Evolutionary conservation across 78 protist genomes (phyloP), one percentile per base, ranked within the genome.

Genomic region (Anaeramoeba ignava): DNA sequence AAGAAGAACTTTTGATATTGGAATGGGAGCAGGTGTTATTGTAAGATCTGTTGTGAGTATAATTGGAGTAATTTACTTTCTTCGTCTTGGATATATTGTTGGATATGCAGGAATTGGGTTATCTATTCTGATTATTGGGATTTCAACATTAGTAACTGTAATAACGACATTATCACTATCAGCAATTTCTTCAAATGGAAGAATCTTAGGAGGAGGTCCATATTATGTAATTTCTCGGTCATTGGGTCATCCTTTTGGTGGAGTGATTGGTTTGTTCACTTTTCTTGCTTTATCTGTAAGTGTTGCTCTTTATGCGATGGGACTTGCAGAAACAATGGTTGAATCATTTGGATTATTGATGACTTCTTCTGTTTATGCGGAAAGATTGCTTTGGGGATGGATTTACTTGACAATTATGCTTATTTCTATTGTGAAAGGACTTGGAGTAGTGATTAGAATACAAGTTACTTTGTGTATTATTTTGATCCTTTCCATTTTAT

Each of bases 161-260:
- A 67, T 91, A 17, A 92, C 97, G 41, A 87, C 90, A 3, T 0
- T 91, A 34, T 90, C 94, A 3, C 78, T 92, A 81, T 81, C 91
- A 0, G 97, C 97, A 3, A 85, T 94, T n/a, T 40, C 85, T 82
- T 92, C 97, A 33, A 94, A 94, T 84, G 95, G 95, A n/a, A n/a
- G 54, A 27, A 84, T 90, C 42, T 2, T 8, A 12, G 91, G 67
- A 1, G 97, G 96, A 3, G 97, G 97, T 41, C 81, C 90, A 73
- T 93, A 94, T 80, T 85, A 78, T 68, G 23, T 93, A 54, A 84
- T 94, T 41, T 81, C 94, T 0, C 81, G 95, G n/a, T 81, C 91
- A 42, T 38, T 95, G 73, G 73, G 73, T 54, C n/a, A 54, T 17
- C 8, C 8, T 54, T 54, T 54, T 54, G 73, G 73, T 54, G 73